These are phyloP conservation scores for Metschnikowia reukaufii DNA, from an alignment of 805 yeast genomes.

Conservation along the genomic window DNA sequence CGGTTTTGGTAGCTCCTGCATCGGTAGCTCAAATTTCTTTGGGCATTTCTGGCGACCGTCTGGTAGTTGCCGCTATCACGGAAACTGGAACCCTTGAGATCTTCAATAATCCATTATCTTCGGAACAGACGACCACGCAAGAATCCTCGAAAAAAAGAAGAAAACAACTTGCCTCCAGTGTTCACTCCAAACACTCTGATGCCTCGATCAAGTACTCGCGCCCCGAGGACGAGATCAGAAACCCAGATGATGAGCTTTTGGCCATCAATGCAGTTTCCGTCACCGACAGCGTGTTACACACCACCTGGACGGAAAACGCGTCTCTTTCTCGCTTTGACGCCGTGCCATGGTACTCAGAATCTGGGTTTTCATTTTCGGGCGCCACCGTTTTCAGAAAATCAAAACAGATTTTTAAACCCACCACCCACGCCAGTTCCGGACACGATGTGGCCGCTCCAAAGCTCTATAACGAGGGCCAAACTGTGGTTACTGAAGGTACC, in stretches of 20 bases:
- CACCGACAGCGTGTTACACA: slow-evolving; percentile 19
- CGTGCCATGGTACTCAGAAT: slow-evolving; percentile 46
- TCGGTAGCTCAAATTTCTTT: slow-evolving; percentile 50
- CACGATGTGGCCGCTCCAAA: slow-evolving; percentile 55
- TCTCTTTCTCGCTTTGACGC: slow-evolving; percentile 57
- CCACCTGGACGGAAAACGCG: slow-evolving; percentile 63
- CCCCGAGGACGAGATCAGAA: slow-evolving; percentile 41
- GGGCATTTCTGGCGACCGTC: slow-evolving; percentile 28
- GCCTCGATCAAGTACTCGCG: slow-evolving; percentile 48
- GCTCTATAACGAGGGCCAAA: slow-evolving; percentile 59
- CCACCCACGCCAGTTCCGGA: slow-evolving; percentile 45
- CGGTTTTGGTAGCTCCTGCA: slow-evolving; percentile 70
- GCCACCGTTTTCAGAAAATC: slow-evolving; percentile 33
- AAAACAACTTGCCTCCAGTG: slow-evolving; percentile 42
- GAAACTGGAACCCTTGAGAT: slow-evolving; percentile 76
- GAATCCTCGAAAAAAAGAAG: slow-evolving; percentile 36
- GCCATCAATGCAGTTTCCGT: slow-evolving; percentile 26
- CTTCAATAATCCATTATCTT: slow-evolving; percentile 56
- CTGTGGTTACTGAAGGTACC: slow-evolving; percentile 63
- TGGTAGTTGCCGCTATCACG: slow-evolving; percentile 55
- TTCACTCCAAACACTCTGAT: slow-evolving; percentile 52
- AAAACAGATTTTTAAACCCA: slow-evolving; percentile 40
- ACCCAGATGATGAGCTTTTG: slow-evolving; percentile 30
- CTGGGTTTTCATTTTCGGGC: slow-evolving; percentile 26
- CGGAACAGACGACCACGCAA: slow-evolving; percentile 22